Conservation (phyloP, 495 filamentous ascomycete genomes). For the Patellaria atrata region DNA sequence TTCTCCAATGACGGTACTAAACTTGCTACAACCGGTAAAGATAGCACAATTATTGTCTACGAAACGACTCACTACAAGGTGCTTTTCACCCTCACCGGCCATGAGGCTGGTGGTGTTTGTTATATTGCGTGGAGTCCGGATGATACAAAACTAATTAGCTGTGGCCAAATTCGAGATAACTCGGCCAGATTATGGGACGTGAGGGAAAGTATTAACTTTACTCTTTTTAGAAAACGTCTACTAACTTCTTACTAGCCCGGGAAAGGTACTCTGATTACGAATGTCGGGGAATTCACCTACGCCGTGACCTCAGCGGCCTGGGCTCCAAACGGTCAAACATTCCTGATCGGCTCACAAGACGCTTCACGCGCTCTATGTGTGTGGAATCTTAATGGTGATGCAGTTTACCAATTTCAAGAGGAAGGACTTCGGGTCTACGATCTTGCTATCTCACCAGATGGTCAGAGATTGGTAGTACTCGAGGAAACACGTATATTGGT, state of each 20-base stretch:
- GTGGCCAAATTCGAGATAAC: constrained; percentile 60
- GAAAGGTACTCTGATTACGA: constrained; percentile 28
- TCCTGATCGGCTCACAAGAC: constrained; percentile 73
- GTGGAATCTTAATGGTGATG: constrained; percentile 48
- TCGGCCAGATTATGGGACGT: constrained; percentile 68
- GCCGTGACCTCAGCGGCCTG: constrained; percentile 78
- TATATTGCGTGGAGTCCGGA: constrained; percentile 87
- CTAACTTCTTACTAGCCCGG: constrained; percentile 1
- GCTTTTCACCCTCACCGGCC: constrained; percentile 47
- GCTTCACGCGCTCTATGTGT: constrained; percentile 47
- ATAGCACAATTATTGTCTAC: constrained; percentile 65
- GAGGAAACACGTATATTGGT: constrained; percentile 59
- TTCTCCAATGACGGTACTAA: constrained; percentile 84
- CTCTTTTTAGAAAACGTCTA: constrained; percentile 1
- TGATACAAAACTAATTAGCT: constrained; percentile 69
- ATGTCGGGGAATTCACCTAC: constrained; percentile 54
- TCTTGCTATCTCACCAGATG: constrained; percentile 66
- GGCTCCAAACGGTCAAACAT: constrained; percentile 61
- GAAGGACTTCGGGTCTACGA: constrained; percentile 70
- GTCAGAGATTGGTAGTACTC: constrained; percentile 61
- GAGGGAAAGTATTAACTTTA: constrained; percentile 38
- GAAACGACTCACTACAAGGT: constrained; percentile 56
- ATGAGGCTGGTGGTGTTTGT: constrained; percentile 51
- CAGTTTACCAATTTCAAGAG: constrained; percentile 43
- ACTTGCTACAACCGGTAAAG: constrained; percentile 68